A percentile compares a stretch with the other conserved stretches of the same genome.
Conservation (phyloP, 192 early-diverging fungal species). For the Geranomyces variabilis region DNA sequence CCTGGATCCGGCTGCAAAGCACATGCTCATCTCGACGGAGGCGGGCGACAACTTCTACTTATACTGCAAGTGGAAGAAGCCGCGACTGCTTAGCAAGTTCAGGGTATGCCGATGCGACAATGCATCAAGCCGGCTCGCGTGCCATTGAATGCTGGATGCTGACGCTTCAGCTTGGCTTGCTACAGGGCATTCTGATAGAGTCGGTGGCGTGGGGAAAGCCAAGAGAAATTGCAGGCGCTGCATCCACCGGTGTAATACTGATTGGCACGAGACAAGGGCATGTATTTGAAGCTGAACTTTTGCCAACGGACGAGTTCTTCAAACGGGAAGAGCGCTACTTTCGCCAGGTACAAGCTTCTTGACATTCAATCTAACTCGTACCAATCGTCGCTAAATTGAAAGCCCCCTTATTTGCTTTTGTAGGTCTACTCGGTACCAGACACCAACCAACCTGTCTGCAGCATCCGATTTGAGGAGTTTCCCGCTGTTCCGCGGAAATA, state of each 20-base stretch:
- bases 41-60: slow-evolving; percentile 92
- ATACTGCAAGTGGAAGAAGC: slow-evolving; percentile 82
- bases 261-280: slow-evolving; percentile 82
- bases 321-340: slow-evolving; percentile 81
- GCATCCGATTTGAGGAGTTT: slow-evolving; percentile 82
- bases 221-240: slow-evolving; percentile 42
- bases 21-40: slow-evolving; percentile 85
- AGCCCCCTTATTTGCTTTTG: slow-evolving; percentile 11
- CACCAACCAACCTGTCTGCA: slow-evolving; percentile 69
- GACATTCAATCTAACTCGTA: neutral
- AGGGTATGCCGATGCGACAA: slow-evolving; percentile 67
- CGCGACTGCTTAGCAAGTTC: slow-evolving; percentile 76
- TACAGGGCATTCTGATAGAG: slow-evolving; percentile 75
- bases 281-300: slow-evolving; percentile 89
- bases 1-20: slow-evolving; percentile 86
- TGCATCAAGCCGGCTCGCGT: neutral
- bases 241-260: slow-evolving; percentile 80
- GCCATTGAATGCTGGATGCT: neutral
- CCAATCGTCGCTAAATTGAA: no score
- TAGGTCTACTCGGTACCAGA: slow-evolving; percentile 74
- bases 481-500: slow-evolving; percentile 74
- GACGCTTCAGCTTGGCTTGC: neutral
- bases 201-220: slow-evolving; percentile 89
- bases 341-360: slow-evolving; percentile 50
- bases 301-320: slow-evolving; percentile 83